Conservation (phyloP, 1,284 basidiomycete species). For the Cryptococcus jaspeensis region DNA sequence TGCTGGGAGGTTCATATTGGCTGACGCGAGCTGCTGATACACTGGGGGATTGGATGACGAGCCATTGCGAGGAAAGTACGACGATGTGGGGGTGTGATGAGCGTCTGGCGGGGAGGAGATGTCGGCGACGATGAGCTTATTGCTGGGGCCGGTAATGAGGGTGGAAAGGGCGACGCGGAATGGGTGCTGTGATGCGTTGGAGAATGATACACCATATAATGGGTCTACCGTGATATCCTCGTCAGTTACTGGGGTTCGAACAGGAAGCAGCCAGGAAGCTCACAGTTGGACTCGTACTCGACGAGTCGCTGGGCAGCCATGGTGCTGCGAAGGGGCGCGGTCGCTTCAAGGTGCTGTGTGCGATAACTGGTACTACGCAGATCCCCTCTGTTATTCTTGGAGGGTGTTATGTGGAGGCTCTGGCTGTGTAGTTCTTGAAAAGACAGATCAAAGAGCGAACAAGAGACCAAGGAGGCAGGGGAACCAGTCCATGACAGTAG, state of each 20-base stretch:
- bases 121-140: slow-evolving; percentile 47
- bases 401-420: too few relatives aligned
- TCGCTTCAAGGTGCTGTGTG: too few relatives aligned
- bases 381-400: too few relatives aligned
- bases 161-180: slow-evolving; percentile 45
- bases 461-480: too few relatives aligned
- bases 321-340: background rate
- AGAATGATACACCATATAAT: slow-evolving; percentile 50
- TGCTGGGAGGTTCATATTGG: slow-evolving; percentile 42
- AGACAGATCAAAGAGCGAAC: too few relatives aligned
- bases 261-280: slow-evolving; percentile 2
- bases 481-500: too few relatives aligned
- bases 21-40: slow-evolving; percentile 36
- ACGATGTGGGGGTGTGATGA: slow-evolving; percentile 6
- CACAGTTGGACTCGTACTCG: slow-evolving; percentile 19
- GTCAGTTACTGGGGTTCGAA: slow-evolving; percentile 7
- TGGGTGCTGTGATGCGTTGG: slow-evolving; percentile 40
- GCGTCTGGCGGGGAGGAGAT: slow-evolving; percentile 5
- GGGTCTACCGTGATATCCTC: slow-evolving; percentile 29
- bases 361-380: too few relatives aligned
- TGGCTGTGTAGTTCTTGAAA: too few relatives aligned
- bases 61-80: slow-evolving; percentile 5
- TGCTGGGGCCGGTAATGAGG: slow-evolving; percentile 38
- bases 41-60: slow-evolving; percentile 10
- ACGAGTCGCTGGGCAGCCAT: slow-evolving; percentile 33